phyloP scores from a whole-genome alignment of 1,139 yeast species.

The Barnettozyma hawaiiensis region DNA sequence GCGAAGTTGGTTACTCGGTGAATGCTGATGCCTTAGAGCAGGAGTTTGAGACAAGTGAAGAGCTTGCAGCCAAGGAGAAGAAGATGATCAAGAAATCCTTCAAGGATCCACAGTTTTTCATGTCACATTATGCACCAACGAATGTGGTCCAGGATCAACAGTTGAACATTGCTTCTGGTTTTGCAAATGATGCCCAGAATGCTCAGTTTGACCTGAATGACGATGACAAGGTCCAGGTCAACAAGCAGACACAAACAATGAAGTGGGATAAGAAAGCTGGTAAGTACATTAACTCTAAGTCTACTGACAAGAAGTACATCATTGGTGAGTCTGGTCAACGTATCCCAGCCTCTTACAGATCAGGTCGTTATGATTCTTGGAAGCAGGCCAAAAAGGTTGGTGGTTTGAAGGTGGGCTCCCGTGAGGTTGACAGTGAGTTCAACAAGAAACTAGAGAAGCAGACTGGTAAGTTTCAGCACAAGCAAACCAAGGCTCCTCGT shows the following conservation, averaged over 20 bases:
- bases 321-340: slow-evolving; percentile 93
- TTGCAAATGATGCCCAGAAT: slow-evolving; percentile 74
- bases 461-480: slow-evolving; percentile 57
- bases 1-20: slow-evolving; percentile 53
- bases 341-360: slow-evolving; percentile 86
- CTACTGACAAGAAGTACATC: slow-evolving; percentile 79
- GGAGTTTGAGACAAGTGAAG: slow-evolving; percentile 62
- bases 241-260: slow-evolving; percentile 65
- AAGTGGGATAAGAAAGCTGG: slow-evolving; percentile 95
- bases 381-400: slow-evolving; percentile 60
- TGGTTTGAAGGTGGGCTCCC: slow-evolving; percentile 50
- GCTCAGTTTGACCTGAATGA: slow-evolving; percentile 83
- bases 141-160: slow-evolving; percentile 82
- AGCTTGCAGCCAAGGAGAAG: slow-evolving; percentile 30
- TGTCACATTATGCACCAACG: slow-evolving; percentile 88
- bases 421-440: slow-evolving; percentile 36
- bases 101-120: slow-evolving; percentile 77
- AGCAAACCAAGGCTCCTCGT: slow-evolving; percentile 72
- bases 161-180: slow-evolving; percentile 51
- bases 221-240: slow-evolving; percentile 66
- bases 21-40: slow-evolving; percentile 47
- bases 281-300: slow-evolving; percentile 76
- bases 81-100: slow-evolving; percentile 38
- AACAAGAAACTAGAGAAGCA: slow-evolving; percentile 26
- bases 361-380: slow-evolving; percentile 94